Percentiles rank a stretch among this genome's conserved stretches.
phyloP scores from a whole-genome alignment of 169 alveolate genomes.

The Plasmodium knowlesi region DNA sequence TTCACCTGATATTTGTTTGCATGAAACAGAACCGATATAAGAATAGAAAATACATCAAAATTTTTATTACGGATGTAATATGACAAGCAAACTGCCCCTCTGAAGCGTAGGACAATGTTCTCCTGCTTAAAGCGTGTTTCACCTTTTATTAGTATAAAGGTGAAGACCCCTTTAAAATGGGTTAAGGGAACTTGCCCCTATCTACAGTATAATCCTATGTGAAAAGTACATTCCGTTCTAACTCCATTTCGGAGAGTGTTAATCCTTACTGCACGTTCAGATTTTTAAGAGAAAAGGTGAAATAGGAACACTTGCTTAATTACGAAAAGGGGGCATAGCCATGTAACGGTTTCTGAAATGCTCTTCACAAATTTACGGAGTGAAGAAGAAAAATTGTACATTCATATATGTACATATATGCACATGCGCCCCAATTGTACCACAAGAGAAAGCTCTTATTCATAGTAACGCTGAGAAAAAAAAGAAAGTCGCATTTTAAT shows the following conservation, averaged over 20 bases:
- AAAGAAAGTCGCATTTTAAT: not conserved
- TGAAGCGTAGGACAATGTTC: not conserved
- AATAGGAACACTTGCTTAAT: not conserved
- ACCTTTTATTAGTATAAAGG: not conserved
- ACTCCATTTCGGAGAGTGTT: not conserved
- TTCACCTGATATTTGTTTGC: not conserved
- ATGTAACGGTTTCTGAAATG: not conserved
- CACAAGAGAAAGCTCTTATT: not conserved
- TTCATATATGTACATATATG: not conserved
- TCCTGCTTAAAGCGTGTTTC: not conserved
- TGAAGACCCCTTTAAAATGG: not conserved
- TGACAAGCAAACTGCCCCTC: not conserved
- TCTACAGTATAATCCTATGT: not conserved
- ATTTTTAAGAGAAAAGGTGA: not conserved
- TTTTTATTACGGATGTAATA: not conserved
- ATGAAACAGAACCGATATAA: not conserved
- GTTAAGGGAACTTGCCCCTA: not conserved
- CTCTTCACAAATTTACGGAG: not conserved
- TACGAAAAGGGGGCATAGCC: not conserved
- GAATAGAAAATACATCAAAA: not conserved
- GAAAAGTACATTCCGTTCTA: not conserved
- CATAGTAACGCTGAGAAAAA: not conserved
- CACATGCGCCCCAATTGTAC: not conserved
- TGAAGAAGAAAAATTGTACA: not conserved
- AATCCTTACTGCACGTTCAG: not conserved